A percentile compares a stretch with the other conserved stretches of the same genome.
Evolutionary conservation across 164 flowering plant species (phyloP).

Genomic region (Taxillus chinensis): DNA sequence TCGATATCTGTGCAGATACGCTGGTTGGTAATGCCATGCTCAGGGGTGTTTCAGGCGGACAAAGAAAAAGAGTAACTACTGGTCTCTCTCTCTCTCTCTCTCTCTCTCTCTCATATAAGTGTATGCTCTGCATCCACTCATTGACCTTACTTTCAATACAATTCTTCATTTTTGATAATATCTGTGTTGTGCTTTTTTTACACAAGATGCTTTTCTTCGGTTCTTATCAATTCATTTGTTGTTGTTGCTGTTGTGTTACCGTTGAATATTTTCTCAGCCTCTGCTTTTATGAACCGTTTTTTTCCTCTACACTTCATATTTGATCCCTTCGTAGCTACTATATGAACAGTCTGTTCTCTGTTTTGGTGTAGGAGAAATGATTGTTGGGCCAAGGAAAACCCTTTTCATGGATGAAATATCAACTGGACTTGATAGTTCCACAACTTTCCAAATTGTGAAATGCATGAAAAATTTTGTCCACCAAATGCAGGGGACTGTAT

Average conservation of each 20-base stretch:
- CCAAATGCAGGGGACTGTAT: constrained; percentile 69
- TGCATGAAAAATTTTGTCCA: constrained; percentile 74
- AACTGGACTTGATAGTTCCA: constrained; percentile 93
- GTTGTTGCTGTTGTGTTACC: too few relatives aligned
- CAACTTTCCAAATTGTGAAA: constrained; percentile 87
- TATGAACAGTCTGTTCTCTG: neutral
- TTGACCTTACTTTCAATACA: too few relatives aligned
- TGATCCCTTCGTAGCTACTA: too few relatives aligned
- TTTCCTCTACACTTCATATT: too few relatives aligned
- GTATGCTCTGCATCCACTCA: too few relatives aligned
- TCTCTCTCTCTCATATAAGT: neutral
- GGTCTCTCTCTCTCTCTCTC: constrained; percentile 19
- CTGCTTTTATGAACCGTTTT: too few relatives aligned
- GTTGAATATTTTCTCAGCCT: too few relatives aligned
- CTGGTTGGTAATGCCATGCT: constrained; percentile 82
- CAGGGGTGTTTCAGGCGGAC: constrained; percentile 94
- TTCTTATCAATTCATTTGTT: too few relatives aligned
- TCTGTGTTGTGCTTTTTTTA: too few relatives aligned
- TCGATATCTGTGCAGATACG: constrained; percentile 77
- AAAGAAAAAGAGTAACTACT: constrained; percentile 83
- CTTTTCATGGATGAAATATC: constrained; percentile 98
- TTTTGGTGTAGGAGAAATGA: constrained; percentile 66
- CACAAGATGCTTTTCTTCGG: too few relatives aligned
- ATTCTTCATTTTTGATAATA: too few relatives aligned
- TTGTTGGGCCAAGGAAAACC: constrained; percentile 90